Percentiles rank a stretch among this genome's conserved stretches.
phyloP scores from a whole-genome alignment of 192 early-diverging fungal genomes.

The Coemansia reversa region DNA sequence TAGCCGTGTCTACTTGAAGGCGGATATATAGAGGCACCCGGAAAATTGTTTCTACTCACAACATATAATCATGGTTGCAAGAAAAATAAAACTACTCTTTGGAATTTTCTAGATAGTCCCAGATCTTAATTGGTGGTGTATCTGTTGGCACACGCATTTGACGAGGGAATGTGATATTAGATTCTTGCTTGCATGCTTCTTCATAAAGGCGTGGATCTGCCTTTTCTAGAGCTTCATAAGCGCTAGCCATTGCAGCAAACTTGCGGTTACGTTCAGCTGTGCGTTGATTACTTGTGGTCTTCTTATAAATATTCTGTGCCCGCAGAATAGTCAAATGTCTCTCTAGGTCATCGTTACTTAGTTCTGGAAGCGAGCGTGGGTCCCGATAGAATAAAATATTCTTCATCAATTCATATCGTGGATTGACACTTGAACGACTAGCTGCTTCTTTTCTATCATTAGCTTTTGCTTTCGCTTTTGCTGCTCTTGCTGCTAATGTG shows the following conservation, averaged over 20 bases:
- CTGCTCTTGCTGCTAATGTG: too few species aligned
- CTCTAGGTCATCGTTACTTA: slow-evolving; percentile 59
- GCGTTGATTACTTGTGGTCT: slow-evolving; percentile 52
- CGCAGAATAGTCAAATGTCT: slow-evolving; percentile 72
- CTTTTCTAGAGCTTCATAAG: slow-evolving; percentile 66
- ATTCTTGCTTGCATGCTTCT: slow-evolving; percentile 59
- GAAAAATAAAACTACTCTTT: too few species aligned
- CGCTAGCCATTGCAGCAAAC: slow-evolving; percentile 63
- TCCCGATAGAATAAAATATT: slow-evolving; percentile 66
- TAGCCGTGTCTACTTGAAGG: too few species aligned
- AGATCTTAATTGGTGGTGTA: slow-evolving; percentile 66
- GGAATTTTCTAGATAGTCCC: slow-evolving; percentile 57
- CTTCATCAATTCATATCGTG: slow-evolving; percentile 69
- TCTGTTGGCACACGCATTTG: slow-evolving; percentile 75
- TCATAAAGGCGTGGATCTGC: slow-evolving; percentile 62
- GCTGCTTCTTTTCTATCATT: background rate
- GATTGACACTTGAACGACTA: slow-evolving; percentile 31
- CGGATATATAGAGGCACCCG: too few species aligned
- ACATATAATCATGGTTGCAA: too few species aligned
- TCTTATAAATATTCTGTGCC: slow-evolving; percentile 63
- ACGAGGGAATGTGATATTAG: slow-evolving; percentile 64
- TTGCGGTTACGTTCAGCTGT: slow-evolving; percentile 54
- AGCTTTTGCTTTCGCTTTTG: too few species aligned
- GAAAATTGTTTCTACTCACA: too few species aligned
- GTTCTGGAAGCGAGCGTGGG: slow-evolving; percentile 38